Evolutionary conservation across 2,329 filamentous ascomycete species (phyloP), one percentile per base, ranked within the genome.

Genomic region (Graphilbum fragrans): DNA sequence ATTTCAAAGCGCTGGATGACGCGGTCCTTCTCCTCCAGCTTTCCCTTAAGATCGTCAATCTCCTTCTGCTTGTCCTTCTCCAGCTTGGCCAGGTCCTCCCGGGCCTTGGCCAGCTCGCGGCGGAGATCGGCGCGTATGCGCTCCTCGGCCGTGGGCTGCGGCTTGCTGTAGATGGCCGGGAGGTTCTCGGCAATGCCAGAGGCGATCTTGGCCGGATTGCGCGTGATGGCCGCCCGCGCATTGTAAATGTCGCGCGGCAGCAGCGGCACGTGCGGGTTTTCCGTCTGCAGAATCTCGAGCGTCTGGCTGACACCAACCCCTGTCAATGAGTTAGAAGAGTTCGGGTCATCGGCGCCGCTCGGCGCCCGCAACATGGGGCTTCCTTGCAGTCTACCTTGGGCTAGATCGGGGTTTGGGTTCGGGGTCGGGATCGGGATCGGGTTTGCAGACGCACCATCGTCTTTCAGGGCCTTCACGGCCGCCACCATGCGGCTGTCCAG

Each of bases 161-260:
- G 74, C 55, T 80, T 80, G 60, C 74, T 80, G 52, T 80, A 80
- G 44, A 80, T 80, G 23, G 75, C 71, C 18, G 76, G 72, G 31
- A 73, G 65, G 46, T 77, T 67, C 50, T 80, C 76, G 6, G 74
- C 74, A 39, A 78, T 60, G 2, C 68, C 75, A 1, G 67, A 65
- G 14, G 72, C 71, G 10, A 79, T 71, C 51, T 80, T 80, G 41
- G 70, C 63, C 0, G 76, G 76, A 42, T 81, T 80, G 14, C 77
- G 70, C 46, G 76, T 79, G 52, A 81, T 80, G 21, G 77, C 77
- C 1, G 77, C 77, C 31, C 77, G 69, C 6, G 77, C 77, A 48
- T 81, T 81, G 55, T 81, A 81, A 34, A 81, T 80, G 47, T 81
- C 77, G 25, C 77, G 65, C 3, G 77, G 75, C 3, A 80, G 65